A percentile compares a stretch with the other conserved stretches of the same genome.
Conservation (phyloP, 768 basidiomycete genomes). For the Candolleomyces efflorescens region DNA sequence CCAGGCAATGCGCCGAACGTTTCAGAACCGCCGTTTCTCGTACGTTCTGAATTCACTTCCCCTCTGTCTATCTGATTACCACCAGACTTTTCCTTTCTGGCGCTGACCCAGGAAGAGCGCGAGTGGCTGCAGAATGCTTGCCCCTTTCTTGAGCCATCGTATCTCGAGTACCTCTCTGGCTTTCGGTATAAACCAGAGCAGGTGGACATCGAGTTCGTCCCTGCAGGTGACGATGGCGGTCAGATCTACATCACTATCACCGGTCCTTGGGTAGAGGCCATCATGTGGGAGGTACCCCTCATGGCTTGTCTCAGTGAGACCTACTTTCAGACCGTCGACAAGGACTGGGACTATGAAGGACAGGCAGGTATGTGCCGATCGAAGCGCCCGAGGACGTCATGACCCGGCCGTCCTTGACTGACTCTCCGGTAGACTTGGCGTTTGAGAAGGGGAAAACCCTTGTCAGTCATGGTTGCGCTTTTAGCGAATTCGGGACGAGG, state of each 20-base stretch:
- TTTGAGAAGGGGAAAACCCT: conserved; percentile 66
- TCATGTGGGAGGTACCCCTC: conserved; percentile 94
- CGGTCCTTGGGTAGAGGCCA: conserved; percentile 79
- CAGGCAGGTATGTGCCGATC: conserved; percentile 55
- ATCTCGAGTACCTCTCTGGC: conserved; percentile 70
- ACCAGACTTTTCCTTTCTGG: conserved; percentile 65
- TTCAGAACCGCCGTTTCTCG: conserved; percentile 54
- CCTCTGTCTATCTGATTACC: conserved; percentile 1
- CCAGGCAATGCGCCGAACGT: conserved; percentile 56
- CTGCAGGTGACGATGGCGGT: conserved; percentile 39
- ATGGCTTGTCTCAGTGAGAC: conserved; percentile 91
- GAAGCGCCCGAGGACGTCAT: not conserved
- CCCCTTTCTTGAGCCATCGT: conserved; percentile 67
- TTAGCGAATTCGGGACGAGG: conserved; percentile 88
- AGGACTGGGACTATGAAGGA: conserved; percentile 82
- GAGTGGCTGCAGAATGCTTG: conserved; percentile 64
- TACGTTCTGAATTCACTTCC: conserved; percentile 27
- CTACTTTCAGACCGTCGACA: conserved; percentile 72
- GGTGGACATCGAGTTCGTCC: conserved; percentile 61
- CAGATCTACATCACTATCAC: conserved; percentile 64
- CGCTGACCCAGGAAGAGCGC: conserved; percentile 57
- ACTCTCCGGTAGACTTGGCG: conserved; percentile 64
- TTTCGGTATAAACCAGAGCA: conserved; percentile 76
- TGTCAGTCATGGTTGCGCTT: conserved; percentile 56
- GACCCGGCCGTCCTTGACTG: too few species aligned